Evolutionary conservation across 345 rosid species (phyloP).

Genomic region (Ailanthus altissimus): DNA sequence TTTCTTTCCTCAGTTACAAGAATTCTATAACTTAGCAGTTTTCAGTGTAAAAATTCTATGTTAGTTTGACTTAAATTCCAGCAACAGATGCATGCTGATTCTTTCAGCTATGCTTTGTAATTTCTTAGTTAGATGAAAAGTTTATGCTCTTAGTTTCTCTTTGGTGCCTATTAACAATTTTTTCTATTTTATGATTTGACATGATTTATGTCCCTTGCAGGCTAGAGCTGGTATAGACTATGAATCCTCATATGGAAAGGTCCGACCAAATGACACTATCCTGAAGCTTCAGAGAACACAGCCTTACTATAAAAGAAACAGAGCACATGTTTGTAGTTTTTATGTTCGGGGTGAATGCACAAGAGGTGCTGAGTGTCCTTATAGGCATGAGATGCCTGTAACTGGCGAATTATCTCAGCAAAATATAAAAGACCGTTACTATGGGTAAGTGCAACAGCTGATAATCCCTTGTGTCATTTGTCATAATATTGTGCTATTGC

Average conservation of each 20-base stretch:
- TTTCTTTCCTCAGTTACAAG: background rate
- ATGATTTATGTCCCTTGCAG: conserved; percentile 42
- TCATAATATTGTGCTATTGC: background rate
- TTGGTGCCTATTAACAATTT: background rate
- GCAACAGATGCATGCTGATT: background rate
- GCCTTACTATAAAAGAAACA: conserved; percentile 86
- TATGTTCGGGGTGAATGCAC: conserved; percentile 92
- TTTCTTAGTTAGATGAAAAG: background rate
- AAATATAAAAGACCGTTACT: conserved; percentile 94
- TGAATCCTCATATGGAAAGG: conserved; percentile 94
- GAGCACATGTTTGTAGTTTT: conserved; percentile 98
- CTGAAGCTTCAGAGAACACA: conserved; percentile 92
- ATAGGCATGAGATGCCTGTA: conserved; percentile 94
- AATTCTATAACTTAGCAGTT: background rate
- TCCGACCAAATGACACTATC: conserved; percentile 80
- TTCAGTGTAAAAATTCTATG: background rate
- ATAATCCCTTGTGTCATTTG: background rate
- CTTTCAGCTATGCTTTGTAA: background rate
- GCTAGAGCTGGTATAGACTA: conserved; percentile 95
- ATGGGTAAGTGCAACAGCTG: conserved; percentile 57
- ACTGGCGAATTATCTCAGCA: conserved; percentile 96
- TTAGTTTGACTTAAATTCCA: background rate
- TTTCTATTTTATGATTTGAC: background rate
- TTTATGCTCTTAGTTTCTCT: background rate
- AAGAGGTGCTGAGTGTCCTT: conserved; percentile 95